Percentiles rank a stretch among this genome's conserved stretches.
phyloP scores from a whole-genome alignment of 768 basidiomycete genomes.

The Phaffia australis region DNA sequence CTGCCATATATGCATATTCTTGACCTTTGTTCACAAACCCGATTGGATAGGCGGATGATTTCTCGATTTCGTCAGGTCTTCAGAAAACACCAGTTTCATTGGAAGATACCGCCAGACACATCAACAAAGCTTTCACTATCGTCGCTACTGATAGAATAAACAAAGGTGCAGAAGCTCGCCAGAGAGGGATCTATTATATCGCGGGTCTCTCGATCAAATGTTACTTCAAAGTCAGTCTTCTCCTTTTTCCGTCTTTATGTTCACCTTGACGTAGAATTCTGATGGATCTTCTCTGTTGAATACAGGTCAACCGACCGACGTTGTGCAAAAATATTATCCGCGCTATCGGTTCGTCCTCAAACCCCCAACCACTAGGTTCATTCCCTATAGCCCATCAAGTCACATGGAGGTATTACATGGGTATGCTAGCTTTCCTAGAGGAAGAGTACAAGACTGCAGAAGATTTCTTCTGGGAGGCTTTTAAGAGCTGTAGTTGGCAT shows the following conservation, averaged over 20 bases:
- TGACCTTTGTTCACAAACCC: slow-evolving; percentile 38
- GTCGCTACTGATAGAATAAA: slow-evolving; percentile 70
- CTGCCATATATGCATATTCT: neutral
- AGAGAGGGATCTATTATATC: slow-evolving; percentile 90
- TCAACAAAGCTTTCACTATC: slow-evolving; percentile 77
- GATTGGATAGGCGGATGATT: slow-evolving; percentile 17
- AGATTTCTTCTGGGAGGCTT: slow-evolving; percentile 66
- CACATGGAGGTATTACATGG: slow-evolving; percentile 86
- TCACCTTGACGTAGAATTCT: neutral
- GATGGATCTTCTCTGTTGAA: neutral
- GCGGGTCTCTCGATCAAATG: slow-evolving; percentile 83
- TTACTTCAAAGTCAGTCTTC: slow-evolving; percentile 69
- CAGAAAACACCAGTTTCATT: slow-evolving; percentile 48
- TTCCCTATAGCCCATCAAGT: slow-evolving; percentile 70
- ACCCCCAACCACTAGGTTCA: slow-evolving; percentile 62
- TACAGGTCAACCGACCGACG: slow-evolving; percentile 77
- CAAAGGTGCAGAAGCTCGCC: slow-evolving; percentile 47
- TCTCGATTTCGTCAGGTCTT: slow-evolving; percentile 11
- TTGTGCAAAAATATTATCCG: slow-evolving; percentile 84
- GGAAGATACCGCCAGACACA: slow-evolving; percentile 76
- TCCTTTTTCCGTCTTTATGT: neutral
- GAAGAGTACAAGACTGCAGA: slow-evolving; percentile 87
- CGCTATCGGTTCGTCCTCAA: slow-evolving; percentile 71
- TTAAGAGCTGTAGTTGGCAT: slow-evolving; percentile 64
- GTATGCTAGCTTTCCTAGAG: slow-evolving; percentile 85